phyloP scores from a whole-genome alignment of 2,329 filamentous ascomycete species.

The Pseudocercospora vitis region DNA sequence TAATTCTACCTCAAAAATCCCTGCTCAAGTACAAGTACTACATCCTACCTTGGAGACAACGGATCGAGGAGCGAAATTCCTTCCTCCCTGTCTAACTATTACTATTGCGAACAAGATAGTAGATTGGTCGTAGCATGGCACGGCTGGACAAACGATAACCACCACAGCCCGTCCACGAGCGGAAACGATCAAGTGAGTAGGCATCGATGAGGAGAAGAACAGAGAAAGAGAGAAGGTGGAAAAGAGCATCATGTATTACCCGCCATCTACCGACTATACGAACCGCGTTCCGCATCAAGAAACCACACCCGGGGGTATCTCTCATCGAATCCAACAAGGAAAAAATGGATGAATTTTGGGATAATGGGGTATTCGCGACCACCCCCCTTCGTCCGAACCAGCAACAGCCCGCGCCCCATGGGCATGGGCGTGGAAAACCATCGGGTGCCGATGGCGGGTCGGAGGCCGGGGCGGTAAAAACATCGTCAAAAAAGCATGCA shows the following conservation, averaged over 20 bases:
- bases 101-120: no score
- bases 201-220: background rate
- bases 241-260: conserved; percentile 9
- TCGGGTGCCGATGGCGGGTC: no score
- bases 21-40: no score
- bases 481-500: conserved; percentile 13
- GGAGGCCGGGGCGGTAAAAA: conserved; percentile 11
- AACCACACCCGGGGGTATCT: conserved; percentile 7
- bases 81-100: no score
- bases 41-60: no score
- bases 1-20: no score
- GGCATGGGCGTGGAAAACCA: no score
- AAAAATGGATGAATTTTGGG: conserved; percentile 8
- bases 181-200: background rate
- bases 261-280: conserved; percentile 11
- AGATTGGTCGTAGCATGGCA: no score
- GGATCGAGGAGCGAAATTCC: no score
- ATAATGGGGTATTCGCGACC: conserved; percentile 13
- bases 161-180: no score
- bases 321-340: conserved; percentile 13
- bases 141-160: no score
- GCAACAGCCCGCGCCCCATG: no score
- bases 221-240: background rate
- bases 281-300: conserved; percentile 5
- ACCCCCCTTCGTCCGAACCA: conserved; percentile 5